Base-by-base conservation (phyloP, 371 early-diverging fungal genomes). In the Mucor plumbeus region DNA sequence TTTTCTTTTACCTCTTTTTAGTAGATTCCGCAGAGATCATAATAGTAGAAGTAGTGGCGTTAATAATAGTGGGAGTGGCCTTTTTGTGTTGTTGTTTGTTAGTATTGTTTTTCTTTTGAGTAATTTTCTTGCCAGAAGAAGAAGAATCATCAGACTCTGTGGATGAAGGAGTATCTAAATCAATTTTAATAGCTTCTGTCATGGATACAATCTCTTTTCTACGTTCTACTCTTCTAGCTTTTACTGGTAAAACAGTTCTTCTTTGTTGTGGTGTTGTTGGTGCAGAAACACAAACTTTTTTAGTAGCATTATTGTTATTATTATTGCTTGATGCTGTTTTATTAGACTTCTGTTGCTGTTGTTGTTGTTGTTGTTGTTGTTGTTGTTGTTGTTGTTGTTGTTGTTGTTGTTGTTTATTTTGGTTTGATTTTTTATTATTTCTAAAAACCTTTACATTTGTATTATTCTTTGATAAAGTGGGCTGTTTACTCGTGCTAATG, bases 201-300 rank as follows among this genome's bases (percentile, higher is more conserved):
- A 70, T 70, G 17, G 70, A 65, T 8, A 58, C 58, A 53, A 68
- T 62, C 21, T 71, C 72, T 21, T 64, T 71, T 59, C 67, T 63
- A 50, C 67, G 72, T n/a, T 71, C 68, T 7, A 58, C 61, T 53
- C 72, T 48, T 60, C 67, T 67, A 11, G 63, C 61, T 47, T 71
- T 71, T 0, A 63, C 67, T 7, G 72, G 67, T 41, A 70, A 50
- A 6, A 70, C 59, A 14, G 67, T 71, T 21, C 61, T 55, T 54
- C 71, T 62, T 34, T 57, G 62, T 26, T 67, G 67, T 10, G 72
- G 72, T 7, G 72, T 71, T 0, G 59, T 67, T 8, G 72, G 72
- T 21, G 73, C 69, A 44, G 73, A 67, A 5, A 54, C 56, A 17
- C 48, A 48, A 21, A 10, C 19, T n/a, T 43, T 43, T n/a, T 43